Base-by-base conservation (phyloP, 169 alveolate genomes). In the Plasmodium cynomolgi region DNA sequence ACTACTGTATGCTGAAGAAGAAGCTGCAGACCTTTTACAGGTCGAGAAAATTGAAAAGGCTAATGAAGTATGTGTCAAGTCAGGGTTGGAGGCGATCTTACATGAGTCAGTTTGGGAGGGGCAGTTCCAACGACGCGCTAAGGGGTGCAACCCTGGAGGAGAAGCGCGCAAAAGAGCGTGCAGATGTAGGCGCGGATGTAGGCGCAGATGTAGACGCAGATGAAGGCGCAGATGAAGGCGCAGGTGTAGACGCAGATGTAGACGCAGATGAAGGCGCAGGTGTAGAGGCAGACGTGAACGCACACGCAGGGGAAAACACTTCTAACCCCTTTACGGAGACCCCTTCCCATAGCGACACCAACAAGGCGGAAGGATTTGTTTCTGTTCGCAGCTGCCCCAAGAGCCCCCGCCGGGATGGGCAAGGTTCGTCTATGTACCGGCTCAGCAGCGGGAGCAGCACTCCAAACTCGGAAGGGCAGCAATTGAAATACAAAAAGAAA, bases 21-120 rank as follows among this genome's bases (percentile, higher is more conserved):
- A 85, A 85, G 80, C 37, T 85, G n/a, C 58, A 88, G 50, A 81
- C 26, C 23, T 71, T 62, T 39, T 88, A 80, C 54, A 88, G 34
- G 34, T 34, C 81, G 26, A 71, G 73, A 71, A 88, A 62, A 80
- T 4, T 75, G 47, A 83, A 83, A 33, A 62, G 47, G 23, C 81
- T 74, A 34, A 34, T 73, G 44, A 74, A 41, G 41, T 85, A 26
- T 9, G 71, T 34, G 41, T 77, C 58, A 41, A 79, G 44, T 23
- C 81, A 77, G 71, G 62, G n/a, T 23, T 37, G 44, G 41, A 47
- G 47, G 58, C 79, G 81, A n/a, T 37, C 71, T 33, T 33, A 75
- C 41, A n/a, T 77, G 20, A 75, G 41, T 20, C n/a, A 75, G 7
- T 29, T 74, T 3, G 39, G 23, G 39, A 20, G 41, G 33, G 41